Evolutionary conservation across 2,329 filamentous ascomycete species (phyloP), one percentile per base, ranked within the genome.

Genomic region (Colletotrichum sp.): DNA sequence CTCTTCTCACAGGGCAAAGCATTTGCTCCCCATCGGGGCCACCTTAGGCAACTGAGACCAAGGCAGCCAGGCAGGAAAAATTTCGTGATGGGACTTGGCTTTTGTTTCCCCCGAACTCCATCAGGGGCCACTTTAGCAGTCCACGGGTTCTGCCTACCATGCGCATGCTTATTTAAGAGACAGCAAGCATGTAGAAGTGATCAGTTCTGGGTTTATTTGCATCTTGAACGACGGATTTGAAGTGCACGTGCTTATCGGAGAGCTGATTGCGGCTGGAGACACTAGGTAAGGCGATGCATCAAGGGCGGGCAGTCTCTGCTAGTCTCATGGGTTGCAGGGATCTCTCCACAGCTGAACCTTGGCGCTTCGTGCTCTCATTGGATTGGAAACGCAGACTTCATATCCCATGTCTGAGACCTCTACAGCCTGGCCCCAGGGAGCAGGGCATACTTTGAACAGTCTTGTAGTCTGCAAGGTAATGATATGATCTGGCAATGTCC

Each of bases 111-210:
- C n/a, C 18, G 3, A n/a, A 47, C 2, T 47, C 18, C 18, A n/a
- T 0, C 9, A 47, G 9, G 38, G 12, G 18, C 12, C 18, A 47
- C 38, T n/a, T 47, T 6, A 47, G 9, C 38, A n/a, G 9, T 47
- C n/a, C n/a, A n/a, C n/a, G n/a, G n/a, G n/a, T n/a, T 47, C 9
- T 21, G 1, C 38, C 18, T 47, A 7, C 0, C 1, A 47, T 7
- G 38, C 5, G 38, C 38, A 47, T n/a, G n/a, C 0, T n/a, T 47
- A 3, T 47, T 47, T n/a, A 47, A 12, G 5, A 12, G 38, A 0
- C 1, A 47, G 38, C 38, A 47, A 47, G 0, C 5, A 1, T 1
- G 38, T 21, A 47, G 0, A 47, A n/a, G 0, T 1, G 18, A n/a
- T n/a, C 9, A 9, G 18, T 0, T 47, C 5, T 12, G 18, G 18